Conservation (phyloP, 257 asterid species). For the Solanum arcanum region DNA sequence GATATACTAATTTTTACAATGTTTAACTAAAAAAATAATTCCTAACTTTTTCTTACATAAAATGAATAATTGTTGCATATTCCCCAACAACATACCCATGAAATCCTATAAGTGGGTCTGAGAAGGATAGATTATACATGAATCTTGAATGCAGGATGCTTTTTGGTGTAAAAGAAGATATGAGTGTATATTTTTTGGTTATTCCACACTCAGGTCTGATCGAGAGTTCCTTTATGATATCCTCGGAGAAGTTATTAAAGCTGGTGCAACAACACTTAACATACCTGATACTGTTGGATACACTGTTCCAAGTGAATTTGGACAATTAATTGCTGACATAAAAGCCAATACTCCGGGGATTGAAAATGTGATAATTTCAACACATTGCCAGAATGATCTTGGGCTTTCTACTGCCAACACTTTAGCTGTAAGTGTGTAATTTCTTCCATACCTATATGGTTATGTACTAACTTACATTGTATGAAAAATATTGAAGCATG, state of each 20-base stretch:
- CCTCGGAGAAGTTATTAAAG: slow-evolving; percentile 84
- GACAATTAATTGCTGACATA: slow-evolving; percentile 75
- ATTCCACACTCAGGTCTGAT: slow-evolving; percentile 49
- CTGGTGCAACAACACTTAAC: slow-evolving; percentile 94
- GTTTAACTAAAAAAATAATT: not conserved
- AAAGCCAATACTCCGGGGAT: slow-evolving; percentile 80
- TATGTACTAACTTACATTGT: not conserved
- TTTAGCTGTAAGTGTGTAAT: slow-evolving; percentile 38
- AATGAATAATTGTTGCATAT: not conserved
- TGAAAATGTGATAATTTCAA: slow-evolving; percentile 78
- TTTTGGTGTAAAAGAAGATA: not conserved
- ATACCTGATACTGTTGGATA: slow-evolving; percentile 96
- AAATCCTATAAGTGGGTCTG: not conserved
- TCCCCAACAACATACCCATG: not conserved
- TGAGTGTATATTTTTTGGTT: not conserved
- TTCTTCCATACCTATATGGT: not conserved
- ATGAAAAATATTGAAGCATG: slow-evolving; percentile 2
- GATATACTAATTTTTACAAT: not conserved
- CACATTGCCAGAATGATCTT: slow-evolving; percentile 96
- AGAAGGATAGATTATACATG: not conserved
- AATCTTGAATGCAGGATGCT: not conserved
- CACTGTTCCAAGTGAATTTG: slow-evolving; percentile 63
- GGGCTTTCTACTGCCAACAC: slow-evolving; percentile 93
- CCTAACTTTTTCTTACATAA: not conserved
- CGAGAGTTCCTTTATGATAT: slow-evolving; percentile 74